Evolutionary conservation across 1,284 basidiomycete species (phyloP), one percentile per base, ranked within the genome.

Genomic region (Rhodotorula sp.): DNA sequence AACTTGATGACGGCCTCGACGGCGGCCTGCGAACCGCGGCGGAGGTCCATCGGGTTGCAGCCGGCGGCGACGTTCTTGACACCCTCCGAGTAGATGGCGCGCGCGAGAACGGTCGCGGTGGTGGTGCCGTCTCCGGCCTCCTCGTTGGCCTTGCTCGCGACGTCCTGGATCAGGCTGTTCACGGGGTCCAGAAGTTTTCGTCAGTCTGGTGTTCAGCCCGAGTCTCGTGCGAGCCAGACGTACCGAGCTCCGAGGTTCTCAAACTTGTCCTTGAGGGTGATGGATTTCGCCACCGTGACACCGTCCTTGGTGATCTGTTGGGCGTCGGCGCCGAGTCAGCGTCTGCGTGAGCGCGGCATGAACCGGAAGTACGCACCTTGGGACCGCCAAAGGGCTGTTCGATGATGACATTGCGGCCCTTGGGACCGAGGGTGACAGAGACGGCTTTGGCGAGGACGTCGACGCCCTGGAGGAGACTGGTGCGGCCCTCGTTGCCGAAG

Each of bases 1-100:
- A 91, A 95, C 78, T 91, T 87, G 78, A 98, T 91, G 78, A 99
- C 93, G 76, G 91, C 91, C 80, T 98, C 93, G 65, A 98, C 95
- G 69, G 95, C 95, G 50, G 93, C 93, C 81, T 98, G 95, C 23
- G 93, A 89, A 72, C 95, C 95, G 47, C 95, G 89, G 74, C 95
- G 92, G 72, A 98, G 91, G 84, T 99, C 95, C 94, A 98, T 99
- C 50, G 95, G 95, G 85, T 97, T 97, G 87, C 95, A 99, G 28
- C 95, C 93, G 19, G 95, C 95, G 56, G 95, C 95, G 70, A 99
- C 95, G 81, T 98, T 99, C 87, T 98, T 98, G 78, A 98, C 95
- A 84, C 95, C 95, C 83, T 99, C 95, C 0, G 93, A 87, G 84
- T 97, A 99, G 84, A 99, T 98, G 73, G 95, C 94, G 69, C 92